A percentile compares a stretch with the other conserved stretches of the same genome.
Evolutionary conservation across 1,284 basidiomycete genomes (phyloP).

Genomic region (Ceratobasidium sp.): DNA sequence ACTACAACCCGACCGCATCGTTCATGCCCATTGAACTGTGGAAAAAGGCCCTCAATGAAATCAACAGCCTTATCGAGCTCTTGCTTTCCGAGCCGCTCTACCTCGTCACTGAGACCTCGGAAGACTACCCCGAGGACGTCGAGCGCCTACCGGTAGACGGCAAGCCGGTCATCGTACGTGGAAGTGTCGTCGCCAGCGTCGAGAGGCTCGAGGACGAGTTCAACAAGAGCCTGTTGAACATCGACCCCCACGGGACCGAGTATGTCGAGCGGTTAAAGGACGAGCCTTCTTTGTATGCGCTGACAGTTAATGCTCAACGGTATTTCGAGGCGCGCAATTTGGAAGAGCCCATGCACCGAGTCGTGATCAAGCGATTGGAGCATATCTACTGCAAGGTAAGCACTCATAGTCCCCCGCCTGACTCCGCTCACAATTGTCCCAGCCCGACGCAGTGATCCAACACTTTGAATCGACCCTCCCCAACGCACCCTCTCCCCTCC

Average conservation of each 20-base stretch:
- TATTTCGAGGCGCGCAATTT: conserved; percentile 85
- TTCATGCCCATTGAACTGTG: conserved; percentile 95
- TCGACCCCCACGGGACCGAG: conserved; percentile 97
- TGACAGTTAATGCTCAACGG: conserved; percentile 89
- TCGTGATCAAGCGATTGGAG: conserved; percentile 94
- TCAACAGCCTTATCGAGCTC: conserved; percentile 85
- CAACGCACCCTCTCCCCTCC: conserved; percentile 55
- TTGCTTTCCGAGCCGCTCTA: conserved; percentile 76
- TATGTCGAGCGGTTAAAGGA: conserved; percentile 96
- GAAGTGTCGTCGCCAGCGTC: conserved; percentile 92
- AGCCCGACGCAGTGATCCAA: conserved; percentile 93
- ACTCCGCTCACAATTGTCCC: conserved; percentile 18
- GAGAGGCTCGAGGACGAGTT: conserved; percentile 99
- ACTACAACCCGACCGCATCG: conserved; percentile 90
- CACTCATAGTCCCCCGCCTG: not conserved
- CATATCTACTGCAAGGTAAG: conserved; percentile 97
- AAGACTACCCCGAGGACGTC: conserved; percentile 90
- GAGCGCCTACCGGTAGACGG: conserved; percentile 84
- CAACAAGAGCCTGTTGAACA: conserved; percentile 96
- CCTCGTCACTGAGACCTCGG: conserved; percentile 79
- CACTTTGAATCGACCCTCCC: conserved; percentile 81
- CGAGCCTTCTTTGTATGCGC: conserved; percentile 92
- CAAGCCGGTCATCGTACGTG: conserved; percentile 75
- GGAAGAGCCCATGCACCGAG: conserved; percentile 81
- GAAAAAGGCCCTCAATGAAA: conserved; percentile 85